Percentiles rank a stretch among this genome's conserved stretches.
phyloP scores from a whole-genome alignment of 805 yeast genomes.

The Hanseniaspora mollemarum region DNA sequence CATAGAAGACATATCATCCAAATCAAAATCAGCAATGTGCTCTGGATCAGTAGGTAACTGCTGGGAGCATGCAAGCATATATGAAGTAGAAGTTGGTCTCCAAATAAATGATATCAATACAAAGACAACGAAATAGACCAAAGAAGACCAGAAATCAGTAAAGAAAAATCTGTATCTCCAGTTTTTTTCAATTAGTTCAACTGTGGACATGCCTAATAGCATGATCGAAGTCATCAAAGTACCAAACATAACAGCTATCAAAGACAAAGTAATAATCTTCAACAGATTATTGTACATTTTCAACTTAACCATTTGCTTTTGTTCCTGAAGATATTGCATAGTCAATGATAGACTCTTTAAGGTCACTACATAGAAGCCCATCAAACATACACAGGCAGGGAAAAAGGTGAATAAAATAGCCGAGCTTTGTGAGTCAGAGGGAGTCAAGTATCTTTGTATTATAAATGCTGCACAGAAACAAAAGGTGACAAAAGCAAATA shows the following conservation, averaged over 20 bases:
- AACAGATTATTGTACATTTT: conserved; percentile 73
- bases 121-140: conserved; percentile 74
- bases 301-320: conserved; percentile 84
- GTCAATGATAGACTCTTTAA: conserved; percentile 65
- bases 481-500: conserved; percentile 48
- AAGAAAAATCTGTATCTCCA: conserved; percentile 89
- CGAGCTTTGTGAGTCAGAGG: conserved; percentile 40
- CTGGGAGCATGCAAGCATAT: conserved; percentile 86
- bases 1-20: conserved; percentile 42
- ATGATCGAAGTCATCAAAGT: conserved; percentile 58
- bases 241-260: conserved; percentile 60
- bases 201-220: conserved; percentile 59
- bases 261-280: conserved; percentile 59
- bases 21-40: conserved; percentile 55
- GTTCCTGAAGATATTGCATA: conserved; percentile 59
- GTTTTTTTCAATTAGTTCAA: conserved; percentile 68
- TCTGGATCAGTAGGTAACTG: conserved; percentile 77
- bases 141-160: conserved; percentile 89
- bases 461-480: conserved; percentile 44
- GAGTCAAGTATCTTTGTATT: conserved; percentile 41
- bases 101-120: conserved; percentile 77
- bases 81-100: conserved; percentile 95
- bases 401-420: conserved; percentile 49
- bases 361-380: conserved; percentile 62
- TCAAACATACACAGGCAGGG: conserved; percentile 61